phyloP scores from a whole-genome alignment of 139 green algal species.

The Astrephomene gubernaculifera region DNA sequence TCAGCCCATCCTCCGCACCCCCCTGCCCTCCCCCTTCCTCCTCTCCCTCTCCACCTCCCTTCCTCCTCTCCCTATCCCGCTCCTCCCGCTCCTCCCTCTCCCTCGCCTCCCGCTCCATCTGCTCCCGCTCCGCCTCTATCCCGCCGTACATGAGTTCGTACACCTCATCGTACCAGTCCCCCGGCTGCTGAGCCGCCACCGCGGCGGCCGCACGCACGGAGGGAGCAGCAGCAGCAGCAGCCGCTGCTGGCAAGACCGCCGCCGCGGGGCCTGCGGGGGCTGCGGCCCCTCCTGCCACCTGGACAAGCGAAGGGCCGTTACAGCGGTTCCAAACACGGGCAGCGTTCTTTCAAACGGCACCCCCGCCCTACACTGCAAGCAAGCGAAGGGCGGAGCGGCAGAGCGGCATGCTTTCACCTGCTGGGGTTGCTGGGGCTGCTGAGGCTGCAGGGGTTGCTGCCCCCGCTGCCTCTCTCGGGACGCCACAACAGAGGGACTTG shows the following conservation, averaged over 20 bases:
- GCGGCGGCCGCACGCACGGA: background rate
- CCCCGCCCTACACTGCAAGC: too few relatives aligned
- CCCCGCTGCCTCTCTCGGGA: too few relatives aligned
- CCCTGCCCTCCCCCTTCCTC: too few relatives aligned
- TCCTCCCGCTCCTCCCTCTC: background rate
- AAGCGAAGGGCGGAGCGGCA: background rate
- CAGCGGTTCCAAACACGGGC: background rate
- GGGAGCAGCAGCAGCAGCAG: background rate
- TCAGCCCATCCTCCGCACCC: background rate
- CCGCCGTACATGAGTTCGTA: conserved; percentile 18
- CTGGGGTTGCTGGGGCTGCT: background rate
- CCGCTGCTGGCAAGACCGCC: background rate
- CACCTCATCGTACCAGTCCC: conserved; percentile 28
- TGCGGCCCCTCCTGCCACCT: background rate
- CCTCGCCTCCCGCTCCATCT: too few relatives aligned
- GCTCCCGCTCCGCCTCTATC: conserved; percentile 23
- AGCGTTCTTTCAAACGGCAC: background rate
- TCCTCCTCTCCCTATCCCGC: too few relatives aligned
- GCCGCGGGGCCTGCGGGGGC: background rate
- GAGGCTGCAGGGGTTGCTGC: background rate
- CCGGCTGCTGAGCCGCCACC: background rate
- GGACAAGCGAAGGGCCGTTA: background rate
- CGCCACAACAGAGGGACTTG: background rate
- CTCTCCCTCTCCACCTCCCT: too few relatives aligned
- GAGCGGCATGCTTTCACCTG: background rate